Evolutionary conservation across 106 monocot genomes (phyloP).

Genomic region (Alisma plantagoaquatica): DNA sequence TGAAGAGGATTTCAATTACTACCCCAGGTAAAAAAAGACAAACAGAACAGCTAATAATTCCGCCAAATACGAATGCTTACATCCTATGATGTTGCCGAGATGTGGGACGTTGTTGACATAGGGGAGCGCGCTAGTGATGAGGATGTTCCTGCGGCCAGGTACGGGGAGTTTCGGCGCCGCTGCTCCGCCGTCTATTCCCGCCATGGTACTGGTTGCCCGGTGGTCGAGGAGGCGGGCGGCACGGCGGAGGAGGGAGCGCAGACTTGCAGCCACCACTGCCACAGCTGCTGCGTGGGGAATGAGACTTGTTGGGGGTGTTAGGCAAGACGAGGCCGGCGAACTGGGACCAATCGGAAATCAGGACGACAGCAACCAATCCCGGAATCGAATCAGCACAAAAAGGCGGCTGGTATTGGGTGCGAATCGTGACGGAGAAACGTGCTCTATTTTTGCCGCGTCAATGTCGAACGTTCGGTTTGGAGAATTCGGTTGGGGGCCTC

Average conservation of each 20-base stretch:
- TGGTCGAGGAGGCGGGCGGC: neutral
- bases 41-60: neutral
- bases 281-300: too few species aligned
- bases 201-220: neutral
- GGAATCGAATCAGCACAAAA: too few species aligned
- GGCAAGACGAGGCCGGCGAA: too few species aligned
- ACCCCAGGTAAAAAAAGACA: neutral
- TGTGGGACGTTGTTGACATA: slow-evolving; percentile 98
- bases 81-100: slow-evolving; percentile 94
- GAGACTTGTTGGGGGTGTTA: too few species aligned
- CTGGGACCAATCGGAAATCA: too few species aligned
- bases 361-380: too few species aligned
- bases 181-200: slow-evolving; percentile 4
- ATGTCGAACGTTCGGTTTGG: too few species aligned
- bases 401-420: too few species aligned
- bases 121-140: slow-evolving; percentile 90
- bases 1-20: slow-evolving; percentile 16
- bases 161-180: slow-evolving; percentile 52
- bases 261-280: slow-evolving; percentile 6
- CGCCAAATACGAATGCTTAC: slow-evolving; percentile 22
- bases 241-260: slow-evolving; percentile 3
- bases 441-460: too few species aligned
- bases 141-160: slow-evolving; percentile 66
- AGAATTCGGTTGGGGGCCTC: too few species aligned
- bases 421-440: too few species aligned